Evolutionary conservation across 495 filamentous ascomycete genomes (phyloP).

Genomic region (Penicillium salamii): DNA sequence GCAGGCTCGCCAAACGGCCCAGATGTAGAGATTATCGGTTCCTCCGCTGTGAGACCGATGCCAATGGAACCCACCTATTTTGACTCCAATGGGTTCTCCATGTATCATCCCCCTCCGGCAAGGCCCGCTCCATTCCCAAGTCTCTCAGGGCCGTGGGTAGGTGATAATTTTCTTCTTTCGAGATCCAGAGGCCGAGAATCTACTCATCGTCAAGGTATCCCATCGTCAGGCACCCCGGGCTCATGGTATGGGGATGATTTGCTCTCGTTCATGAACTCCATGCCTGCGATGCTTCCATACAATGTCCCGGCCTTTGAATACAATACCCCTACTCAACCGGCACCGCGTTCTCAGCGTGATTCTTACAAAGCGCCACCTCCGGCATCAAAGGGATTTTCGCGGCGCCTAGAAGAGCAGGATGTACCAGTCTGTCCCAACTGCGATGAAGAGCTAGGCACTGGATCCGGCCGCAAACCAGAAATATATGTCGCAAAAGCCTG

Average conservation of each 20-base stretch:
- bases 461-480: constrained; percentile 57
- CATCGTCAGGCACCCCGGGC: background rate
- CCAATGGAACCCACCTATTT: constrained; percentile 12
- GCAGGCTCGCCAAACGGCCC: constrained; percentile 30
- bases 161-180: too few species aligned
- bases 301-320: constrained; percentile 23
- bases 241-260: background rate
- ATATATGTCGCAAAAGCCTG: constrained; percentile 73
- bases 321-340: constrained; percentile 13
- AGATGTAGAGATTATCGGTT: constrained; percentile 39
- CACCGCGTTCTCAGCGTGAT: constrained; percentile 35
- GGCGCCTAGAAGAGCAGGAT: constrained; percentile 60
- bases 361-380: constrained; percentile 59
- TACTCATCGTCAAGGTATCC: background rate
- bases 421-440: constrained; percentile 71
- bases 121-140: background rate
- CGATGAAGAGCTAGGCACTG: constrained; percentile 62
- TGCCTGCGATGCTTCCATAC: constrained; percentile 12
- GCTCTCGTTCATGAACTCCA: background rate
- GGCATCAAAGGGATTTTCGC: constrained; percentile 60
- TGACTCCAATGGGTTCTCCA: constrained; percentile 1
- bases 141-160: too few species aligned
- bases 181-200: background rate
- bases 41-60: constrained; percentile 9
- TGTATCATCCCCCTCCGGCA: background rate